Conservation (phyloP, 2,329 filamentous ascomycete species). For the Amphichorda felina region DNA sequence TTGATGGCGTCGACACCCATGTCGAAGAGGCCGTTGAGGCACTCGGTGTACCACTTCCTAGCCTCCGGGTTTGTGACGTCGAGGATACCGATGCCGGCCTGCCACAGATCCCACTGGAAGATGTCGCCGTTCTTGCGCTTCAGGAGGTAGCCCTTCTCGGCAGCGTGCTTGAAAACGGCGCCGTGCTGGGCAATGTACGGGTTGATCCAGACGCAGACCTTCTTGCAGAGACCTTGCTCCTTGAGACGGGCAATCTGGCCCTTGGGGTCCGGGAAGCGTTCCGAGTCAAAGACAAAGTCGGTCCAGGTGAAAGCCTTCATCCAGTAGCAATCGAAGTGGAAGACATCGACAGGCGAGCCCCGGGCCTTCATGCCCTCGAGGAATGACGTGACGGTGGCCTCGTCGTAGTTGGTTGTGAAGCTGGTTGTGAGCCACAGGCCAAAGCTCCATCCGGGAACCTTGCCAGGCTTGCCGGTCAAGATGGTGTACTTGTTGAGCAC, state of each 20-base stretch:
- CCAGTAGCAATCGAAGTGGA: constrained; percentile 73
- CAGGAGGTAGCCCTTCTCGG: constrained; percentile 55
- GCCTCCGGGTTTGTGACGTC: constrained; percentile 66
- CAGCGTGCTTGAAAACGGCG: constrained; percentile 51
- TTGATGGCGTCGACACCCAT: constrained; percentile 62
- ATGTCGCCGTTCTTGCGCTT: constrained; percentile 58
- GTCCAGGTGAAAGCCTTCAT: constrained; percentile 67
- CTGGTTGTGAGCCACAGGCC: constrained; percentile 68
- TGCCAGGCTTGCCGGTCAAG: constrained; percentile 53
- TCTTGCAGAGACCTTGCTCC: constrained; percentile 44
- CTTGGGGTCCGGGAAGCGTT: constrained; percentile 56
- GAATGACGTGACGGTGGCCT: constrained; percentile 55
- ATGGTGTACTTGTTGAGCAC: constrained; percentile 55
- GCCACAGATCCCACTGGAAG: constrained; percentile 71
- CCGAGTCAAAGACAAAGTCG: constrained; percentile 58
- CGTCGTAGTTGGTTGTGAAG: constrained; percentile 64
- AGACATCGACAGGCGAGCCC: constrained; percentile 55
- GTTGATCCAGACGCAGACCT: constrained; percentile 68
- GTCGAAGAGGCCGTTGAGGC: constrained; percentile 53
- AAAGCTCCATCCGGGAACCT: constrained; percentile 62
- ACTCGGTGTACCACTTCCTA: constrained; percentile 49
- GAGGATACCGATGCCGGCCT: constrained; percentile 63
- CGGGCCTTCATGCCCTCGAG: constrained; percentile 56
- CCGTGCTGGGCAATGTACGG: constrained; percentile 62
- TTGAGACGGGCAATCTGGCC: constrained; percentile 55